Evolutionary conservation across 805 yeast genomes (phyloP).

Genomic region (Yamadazyma nakazawae): DNA sequence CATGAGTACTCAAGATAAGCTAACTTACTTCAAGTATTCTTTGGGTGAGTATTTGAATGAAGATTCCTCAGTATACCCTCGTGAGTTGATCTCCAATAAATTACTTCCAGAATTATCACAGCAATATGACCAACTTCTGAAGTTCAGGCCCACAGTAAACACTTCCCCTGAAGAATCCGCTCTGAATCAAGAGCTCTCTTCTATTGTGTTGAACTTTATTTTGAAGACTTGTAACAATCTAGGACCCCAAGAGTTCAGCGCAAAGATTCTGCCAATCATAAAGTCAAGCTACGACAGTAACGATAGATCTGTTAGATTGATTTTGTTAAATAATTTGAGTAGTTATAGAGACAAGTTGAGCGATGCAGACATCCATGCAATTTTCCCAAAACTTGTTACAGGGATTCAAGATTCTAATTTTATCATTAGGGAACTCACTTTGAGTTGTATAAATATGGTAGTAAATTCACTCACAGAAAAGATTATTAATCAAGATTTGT

Average conservation of each 20-base stretch:
- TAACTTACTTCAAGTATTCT: constrained; percentile 36
- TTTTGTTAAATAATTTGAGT: constrained; percentile 64
- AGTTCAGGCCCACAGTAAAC: constrained; percentile 23
- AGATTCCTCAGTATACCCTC: constrained; percentile 33
- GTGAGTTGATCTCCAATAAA: constrained; percentile 53
- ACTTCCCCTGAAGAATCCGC: constrained; percentile 27
- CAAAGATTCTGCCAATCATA: constrained; percentile 57
- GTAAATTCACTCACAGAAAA: constrained; percentile 68
- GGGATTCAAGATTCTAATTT: constrained; percentile 87
- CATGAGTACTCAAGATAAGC: constrained; percentile 51
- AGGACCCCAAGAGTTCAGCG: constrained; percentile 33
- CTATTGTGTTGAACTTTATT: constrained; percentile 39
- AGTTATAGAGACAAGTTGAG: constrained; percentile 48
- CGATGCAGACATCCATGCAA: constrained; percentile 60
- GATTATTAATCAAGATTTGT: constrained; percentile 80
- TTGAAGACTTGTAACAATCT: constrained; percentile 27
- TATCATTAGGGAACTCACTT: constrained; percentile 75
- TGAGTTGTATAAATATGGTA: constrained; percentile 60
- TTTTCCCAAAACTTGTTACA: constrained; percentile 65
- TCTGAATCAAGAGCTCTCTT: constrained; percentile 35
- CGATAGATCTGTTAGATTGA: constrained; percentile 75
- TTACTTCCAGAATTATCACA: constrained; percentile 68
- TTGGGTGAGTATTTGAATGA: constrained; percentile 20
- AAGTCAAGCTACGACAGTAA: constrained; percentile 58
- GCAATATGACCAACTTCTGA: constrained; percentile 36